A percentile compares a stretch with the other conserved stretches of the same genome.
Conservation (phyloP, 1,284 basidiomycete species). For the Boletellus dicymbophilus region DNA sequence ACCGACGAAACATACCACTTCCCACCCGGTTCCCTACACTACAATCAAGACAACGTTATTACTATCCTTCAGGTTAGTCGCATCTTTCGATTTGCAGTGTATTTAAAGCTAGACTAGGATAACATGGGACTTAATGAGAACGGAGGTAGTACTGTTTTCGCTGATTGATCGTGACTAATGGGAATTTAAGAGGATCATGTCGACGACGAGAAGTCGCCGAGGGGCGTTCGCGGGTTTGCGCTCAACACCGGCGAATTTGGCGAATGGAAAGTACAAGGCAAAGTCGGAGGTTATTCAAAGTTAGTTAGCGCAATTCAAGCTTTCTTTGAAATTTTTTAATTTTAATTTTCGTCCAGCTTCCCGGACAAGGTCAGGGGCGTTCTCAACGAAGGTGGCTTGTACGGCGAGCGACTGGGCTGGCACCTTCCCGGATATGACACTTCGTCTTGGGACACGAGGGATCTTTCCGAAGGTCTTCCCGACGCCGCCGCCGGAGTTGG, state of each 20-base stretch:
- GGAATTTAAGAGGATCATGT: slow-evolving; percentile 15
- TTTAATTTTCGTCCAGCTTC: slow-evolving; percentile 39
- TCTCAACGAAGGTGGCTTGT: slow-evolving; percentile 81
- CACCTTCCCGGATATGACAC: slow-evolving; percentile 77
- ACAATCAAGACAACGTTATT: slow-evolving; percentile 67
- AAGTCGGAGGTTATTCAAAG: slow-evolving; percentile 73
- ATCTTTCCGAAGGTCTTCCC: slow-evolving; percentile 59
- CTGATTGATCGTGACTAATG: slow-evolving; percentile 14
- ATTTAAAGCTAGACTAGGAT: slow-evolving; percentile 46
- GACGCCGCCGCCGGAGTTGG: slow-evolving; percentile 62
- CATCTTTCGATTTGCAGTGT: neutral
- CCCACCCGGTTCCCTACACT: slow-evolving; percentile 50
- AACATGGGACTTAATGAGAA: slow-evolving; percentile 79
- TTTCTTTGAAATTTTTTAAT: neutral
- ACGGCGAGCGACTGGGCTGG: slow-evolving; percentile 79
- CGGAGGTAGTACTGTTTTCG: slow-evolving; percentile 36
- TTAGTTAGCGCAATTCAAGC: slow-evolving; percentile 37
- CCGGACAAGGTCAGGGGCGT: slow-evolving; percentile 70
- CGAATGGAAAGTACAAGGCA: slow-evolving; percentile 82
- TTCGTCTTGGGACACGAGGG: slow-evolving; percentile 56
- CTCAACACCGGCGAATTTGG: slow-evolving; percentile 61
- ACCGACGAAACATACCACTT: slow-evolving; percentile 66
- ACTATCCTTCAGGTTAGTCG: slow-evolving; percentile 66
- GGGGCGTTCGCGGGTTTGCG: slow-evolving; percentile 76
- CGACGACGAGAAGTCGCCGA: slow-evolving; percentile 60